phyloP scores from a whole-genome alignment of 148 eudicot species.

The Silene latifolia region DNA sequence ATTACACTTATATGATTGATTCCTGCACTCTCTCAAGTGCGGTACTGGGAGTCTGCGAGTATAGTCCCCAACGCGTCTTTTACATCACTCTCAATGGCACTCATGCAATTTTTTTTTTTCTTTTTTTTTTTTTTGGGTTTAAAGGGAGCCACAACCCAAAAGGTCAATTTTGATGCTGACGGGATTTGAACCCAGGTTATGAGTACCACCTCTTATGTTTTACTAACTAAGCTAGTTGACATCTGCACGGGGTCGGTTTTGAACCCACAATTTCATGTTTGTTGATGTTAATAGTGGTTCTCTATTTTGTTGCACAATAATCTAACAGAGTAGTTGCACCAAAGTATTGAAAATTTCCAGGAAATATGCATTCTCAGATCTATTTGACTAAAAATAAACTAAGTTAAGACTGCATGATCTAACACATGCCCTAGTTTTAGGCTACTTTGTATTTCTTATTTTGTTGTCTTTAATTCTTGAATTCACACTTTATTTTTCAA shows the following conservation, averaged over 20 bases:
- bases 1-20: neutral
- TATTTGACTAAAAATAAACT: neutral
- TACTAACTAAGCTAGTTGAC: too few species aligned
- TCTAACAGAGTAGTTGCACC: neutral
- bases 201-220: too few species aligned
- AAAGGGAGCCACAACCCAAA: too few species aligned
- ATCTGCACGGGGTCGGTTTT: too few species aligned
- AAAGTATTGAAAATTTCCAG: neutral
- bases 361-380: conserved; percentile 6
- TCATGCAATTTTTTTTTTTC: too few species aligned
- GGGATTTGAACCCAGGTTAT: too few species aligned
- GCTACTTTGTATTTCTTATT: neutral
- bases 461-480: neutral
- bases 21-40: neutral
- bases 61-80: too few species aligned
- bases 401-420: neutral
- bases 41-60: too few species aligned
- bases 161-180: too few species aligned
- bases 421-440: neutral
- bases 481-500: neutral
- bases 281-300: neutral
- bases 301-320: neutral
- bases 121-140: too few species aligned
- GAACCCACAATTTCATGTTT: neutral
- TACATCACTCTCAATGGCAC: too few species aligned